A percentile compares a stretch with the other conserved stretches of the same genome.
Conservation (phyloP, 2,329 filamentous ascomycete species). For the Hortaea werneckii region DNA sequence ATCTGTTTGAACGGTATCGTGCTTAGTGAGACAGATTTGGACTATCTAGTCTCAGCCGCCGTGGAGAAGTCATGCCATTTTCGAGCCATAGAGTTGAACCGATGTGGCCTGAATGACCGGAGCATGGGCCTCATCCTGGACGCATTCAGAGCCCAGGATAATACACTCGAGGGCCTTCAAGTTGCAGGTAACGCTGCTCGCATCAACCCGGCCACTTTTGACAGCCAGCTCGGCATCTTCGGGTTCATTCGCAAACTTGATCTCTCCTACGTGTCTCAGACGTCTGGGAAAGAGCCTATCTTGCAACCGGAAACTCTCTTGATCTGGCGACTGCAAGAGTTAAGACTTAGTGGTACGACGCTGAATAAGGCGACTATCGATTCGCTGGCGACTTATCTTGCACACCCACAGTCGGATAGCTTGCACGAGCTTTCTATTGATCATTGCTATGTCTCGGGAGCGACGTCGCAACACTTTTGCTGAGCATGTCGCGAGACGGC, state of each 20-base stretch:
- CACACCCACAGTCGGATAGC: slow-evolving; percentile 41
- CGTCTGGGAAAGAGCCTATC: slow-evolving; percentile 53
- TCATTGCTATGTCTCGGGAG: slow-evolving; percentile 55
- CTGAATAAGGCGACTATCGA: slow-evolving; percentile 55
- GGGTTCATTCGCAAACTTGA: slow-evolving; percentile 56
- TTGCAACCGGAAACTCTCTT: slow-evolving; percentile 56
- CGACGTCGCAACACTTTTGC: slow-evolving; percentile 55
- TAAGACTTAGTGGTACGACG: slow-evolving; percentile 53
- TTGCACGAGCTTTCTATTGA: slow-evolving; percentile 55
- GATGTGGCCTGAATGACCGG: slow-evolving; percentile 50
- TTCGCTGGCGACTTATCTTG: slow-evolving; percentile 52
- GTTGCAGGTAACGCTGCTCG: slow-evolving; percentile 58
- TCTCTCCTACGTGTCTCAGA: slow-evolving; percentile 54
- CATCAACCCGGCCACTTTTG: slow-evolving; percentile 53
- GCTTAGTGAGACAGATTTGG: slow-evolving; percentile 60
- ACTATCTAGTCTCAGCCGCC: slow-evolving; percentile 57
- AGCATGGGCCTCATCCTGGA: slow-evolving; percentile 54
- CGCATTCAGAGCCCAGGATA: slow-evolving; percentile 53
- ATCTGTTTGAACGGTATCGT: slow-evolving; percentile 58
- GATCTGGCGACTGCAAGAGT: slow-evolving; percentile 56
- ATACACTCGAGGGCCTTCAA: slow-evolving; percentile 56
- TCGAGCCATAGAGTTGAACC: slow-evolving; percentile 56
- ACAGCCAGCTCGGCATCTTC: slow-evolving; percentile 57
- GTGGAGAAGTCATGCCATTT: slow-evolving; percentile 55
- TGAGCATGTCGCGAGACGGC: slow-evolving; percentile 46